Conservation (phyloP, 805 yeast genomes). For the Candida adriatica region DNA sequence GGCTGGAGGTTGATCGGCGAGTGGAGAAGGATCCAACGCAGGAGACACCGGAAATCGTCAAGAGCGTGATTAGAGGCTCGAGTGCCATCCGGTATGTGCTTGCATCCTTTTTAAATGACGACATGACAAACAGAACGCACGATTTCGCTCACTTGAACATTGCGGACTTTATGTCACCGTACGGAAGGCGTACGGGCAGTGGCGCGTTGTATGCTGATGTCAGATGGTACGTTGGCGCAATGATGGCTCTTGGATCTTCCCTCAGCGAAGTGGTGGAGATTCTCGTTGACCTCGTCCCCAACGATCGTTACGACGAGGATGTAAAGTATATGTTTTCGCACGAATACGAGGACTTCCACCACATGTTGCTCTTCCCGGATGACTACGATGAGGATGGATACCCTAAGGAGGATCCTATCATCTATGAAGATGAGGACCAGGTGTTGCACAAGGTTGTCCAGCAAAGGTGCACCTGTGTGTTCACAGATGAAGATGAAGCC, state of each 20-base stretch:
- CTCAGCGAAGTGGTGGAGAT: constrained; percentile 46
- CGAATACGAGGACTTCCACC: constrained; percentile 40
- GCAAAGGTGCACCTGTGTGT: constrained; percentile 21
- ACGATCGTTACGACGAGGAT: constrained; percentile 67
- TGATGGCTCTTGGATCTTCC: constrained; percentile 42
- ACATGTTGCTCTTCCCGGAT: constrained; percentile 19
- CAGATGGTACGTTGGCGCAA: constrained; percentile 49
- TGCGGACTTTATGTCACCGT: constrained; percentile 56
- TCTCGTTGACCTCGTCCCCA: constrained; percentile 46
- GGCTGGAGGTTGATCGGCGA: constrained; percentile 52
- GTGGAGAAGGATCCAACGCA: constrained; percentile 30
- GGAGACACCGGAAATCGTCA: constrained; percentile 37
- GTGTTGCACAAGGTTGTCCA: constrained; percentile 21
- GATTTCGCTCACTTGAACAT: constrained; percentile 57
- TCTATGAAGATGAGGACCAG: constrained; percentile 23
- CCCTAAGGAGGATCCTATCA: constrained; percentile 22
- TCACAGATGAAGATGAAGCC: constrained; percentile 19
- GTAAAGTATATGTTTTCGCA: constrained; percentile 52
- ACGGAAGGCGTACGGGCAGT: constrained; percentile 51
- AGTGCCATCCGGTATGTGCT: constrained; percentile 55
- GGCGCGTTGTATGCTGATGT: constrained; percentile 57
- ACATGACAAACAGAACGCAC: constrained; percentile 35
- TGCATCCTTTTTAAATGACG: constrained; percentile 53
- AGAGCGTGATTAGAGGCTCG: constrained; percentile 51
- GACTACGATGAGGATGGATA: constrained; percentile 27